Percentiles rank a stretch among this genome's conserved stretches.
Conservation (phyloP, 768 basidiomycete species). For the Sporobolomyces pararoseus region DNA sequence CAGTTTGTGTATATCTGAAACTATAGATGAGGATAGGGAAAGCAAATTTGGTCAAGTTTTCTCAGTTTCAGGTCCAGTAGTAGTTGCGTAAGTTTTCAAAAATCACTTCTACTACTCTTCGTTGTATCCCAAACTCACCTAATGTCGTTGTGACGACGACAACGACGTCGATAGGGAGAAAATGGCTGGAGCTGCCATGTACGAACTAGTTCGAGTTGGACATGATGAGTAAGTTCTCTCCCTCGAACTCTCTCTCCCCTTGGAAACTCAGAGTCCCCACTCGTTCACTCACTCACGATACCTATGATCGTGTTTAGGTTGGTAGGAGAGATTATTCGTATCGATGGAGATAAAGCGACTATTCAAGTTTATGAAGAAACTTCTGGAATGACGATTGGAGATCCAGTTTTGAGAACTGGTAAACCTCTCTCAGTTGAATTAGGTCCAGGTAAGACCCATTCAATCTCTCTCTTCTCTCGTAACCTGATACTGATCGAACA, state of each 20-base stretch:
- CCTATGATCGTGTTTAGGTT: conserved; percentile 30
- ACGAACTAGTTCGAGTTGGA: conserved; percentile 92
- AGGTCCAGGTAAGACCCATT: conserved; percentile 70
- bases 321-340: conserved; percentile 83
- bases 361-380: conserved; percentile 99
- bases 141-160: background rate
- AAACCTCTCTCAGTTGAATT: conserved; percentile 97
- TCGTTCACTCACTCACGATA: background rate
- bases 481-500: background rate
- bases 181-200: conserved; percentile 94
- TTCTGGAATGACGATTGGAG: conserved; percentile 96
- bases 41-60: conserved; percentile 74
- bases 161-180: conserved; percentile 54
- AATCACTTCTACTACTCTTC: background rate
- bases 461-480: background rate
- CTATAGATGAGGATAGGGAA: conserved; percentile 44
- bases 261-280: too few species aligned
- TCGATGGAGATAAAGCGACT: conserved; percentile 94
- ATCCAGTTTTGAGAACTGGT: conserved; percentile 93
- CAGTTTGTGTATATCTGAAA: background rate
- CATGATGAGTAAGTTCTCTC: conserved; percentile 75
- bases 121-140: background rate
- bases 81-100: conserved; percentile 68
- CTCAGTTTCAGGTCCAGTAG: conserved; percentile 97
- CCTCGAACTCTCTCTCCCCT: background rate